A percentile compares a stretch with the other conserved stretches of the same genome.
Evolutionary conservation across 768 basidiomycete genomes (phyloP).

Genomic region (Hemileccinum impolitum): DNA sequence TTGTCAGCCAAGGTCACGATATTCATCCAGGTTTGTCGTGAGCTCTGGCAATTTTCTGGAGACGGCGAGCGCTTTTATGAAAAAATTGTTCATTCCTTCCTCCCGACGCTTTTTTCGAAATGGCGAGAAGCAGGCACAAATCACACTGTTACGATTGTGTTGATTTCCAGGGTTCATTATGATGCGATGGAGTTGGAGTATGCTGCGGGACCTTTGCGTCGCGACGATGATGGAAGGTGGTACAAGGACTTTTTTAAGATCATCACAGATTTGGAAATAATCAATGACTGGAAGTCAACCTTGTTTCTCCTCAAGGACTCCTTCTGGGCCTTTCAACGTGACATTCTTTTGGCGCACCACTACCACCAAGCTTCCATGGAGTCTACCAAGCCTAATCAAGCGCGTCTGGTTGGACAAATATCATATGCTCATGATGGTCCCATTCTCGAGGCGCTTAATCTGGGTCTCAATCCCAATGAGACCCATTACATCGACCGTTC

Average conservation of each 20-base stretch:
- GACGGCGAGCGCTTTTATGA: constrained; percentile 96
- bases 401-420: constrained; percentile 71
- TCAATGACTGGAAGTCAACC: constrained; percentile 84
- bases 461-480: constrained; percentile 89
- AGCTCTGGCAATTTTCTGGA: constrained; percentile 95
- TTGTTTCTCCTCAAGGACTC: constrained; percentile 85
- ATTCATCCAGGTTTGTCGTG: constrained; percentile 94
- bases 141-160: constrained; percentile 90
- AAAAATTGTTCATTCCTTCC: constrained; percentile 96
- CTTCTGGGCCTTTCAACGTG: constrained; percentile 87
- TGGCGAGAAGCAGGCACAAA: constrained; percentile 86
- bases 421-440: constrained; percentile 93
- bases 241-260: constrained; percentile 98
- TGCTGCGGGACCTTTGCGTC: constrained; percentile 76
- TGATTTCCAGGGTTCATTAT: constrained; percentile 91
- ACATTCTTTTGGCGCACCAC: constrained; percentile 87
- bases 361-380: constrained; percentile 68
- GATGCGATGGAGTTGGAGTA: constrained; percentile 76
- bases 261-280: constrained; percentile 86
- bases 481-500: constrained; percentile 96
- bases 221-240: constrained; percentile 72
- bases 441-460: constrained; percentile 91
- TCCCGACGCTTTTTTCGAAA: constrained; percentile 81
- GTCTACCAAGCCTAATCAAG: constrained; percentile 42
- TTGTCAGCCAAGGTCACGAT: constrained; percentile 90